Evolutionary conservation across 352 stramenopile species (phyloP).

Genomic region (Phytopythium vexans): DNA sequence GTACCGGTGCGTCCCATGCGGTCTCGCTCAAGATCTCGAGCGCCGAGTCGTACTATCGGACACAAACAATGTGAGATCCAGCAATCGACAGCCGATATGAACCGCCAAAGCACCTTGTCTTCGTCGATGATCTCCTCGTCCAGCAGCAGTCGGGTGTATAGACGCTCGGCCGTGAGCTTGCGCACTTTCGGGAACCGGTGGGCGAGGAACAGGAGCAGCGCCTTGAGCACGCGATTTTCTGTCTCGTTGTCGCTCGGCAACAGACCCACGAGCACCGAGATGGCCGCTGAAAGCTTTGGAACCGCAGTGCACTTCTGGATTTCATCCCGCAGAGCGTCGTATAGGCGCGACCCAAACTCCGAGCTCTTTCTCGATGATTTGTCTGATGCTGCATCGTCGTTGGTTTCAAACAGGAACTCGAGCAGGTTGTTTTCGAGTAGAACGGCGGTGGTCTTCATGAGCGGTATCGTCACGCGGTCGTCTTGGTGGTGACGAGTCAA

Average conservation of each 20-base stretch:
- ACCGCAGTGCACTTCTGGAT: constrained; percentile 60
- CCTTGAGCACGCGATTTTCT: constrained; percentile 53
- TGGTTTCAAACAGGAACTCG: constrained; percentile 46
- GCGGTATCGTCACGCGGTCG: constrained; percentile 80
- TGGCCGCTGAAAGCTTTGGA: constrained; percentile 63
- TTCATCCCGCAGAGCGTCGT: constrained; percentile 61
- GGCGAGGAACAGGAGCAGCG: constrained; percentile 69
- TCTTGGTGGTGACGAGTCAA: constrained; percentile 56
- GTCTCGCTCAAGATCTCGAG: constrained; percentile 80
- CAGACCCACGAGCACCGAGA: constrained; percentile 70
- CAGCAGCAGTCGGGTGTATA: constrained; percentile 80
- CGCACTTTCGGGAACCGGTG: constrained; percentile 87
- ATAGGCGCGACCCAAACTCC: constrained; percentile 62
- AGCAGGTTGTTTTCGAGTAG: constrained; percentile 66
- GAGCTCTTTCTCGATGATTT: neutral
- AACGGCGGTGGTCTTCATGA: constrained; percentile 85
- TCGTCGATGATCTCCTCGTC: constrained; percentile 69
- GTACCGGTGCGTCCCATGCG: constrained; percentile 77
- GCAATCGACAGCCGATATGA: neutral
- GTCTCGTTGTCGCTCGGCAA: constrained; percentile 60
- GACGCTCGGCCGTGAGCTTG: constrained; percentile 74
- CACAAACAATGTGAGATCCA: constrained; percentile 6
- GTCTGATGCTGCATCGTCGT: neutral
- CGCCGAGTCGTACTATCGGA: constrained; percentile 53
- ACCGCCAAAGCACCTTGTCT: constrained; percentile 38